Base-by-base conservation (phyloP, 495 filamentous ascomycete genomes). In the Aspergillus cristatus region DNA sequence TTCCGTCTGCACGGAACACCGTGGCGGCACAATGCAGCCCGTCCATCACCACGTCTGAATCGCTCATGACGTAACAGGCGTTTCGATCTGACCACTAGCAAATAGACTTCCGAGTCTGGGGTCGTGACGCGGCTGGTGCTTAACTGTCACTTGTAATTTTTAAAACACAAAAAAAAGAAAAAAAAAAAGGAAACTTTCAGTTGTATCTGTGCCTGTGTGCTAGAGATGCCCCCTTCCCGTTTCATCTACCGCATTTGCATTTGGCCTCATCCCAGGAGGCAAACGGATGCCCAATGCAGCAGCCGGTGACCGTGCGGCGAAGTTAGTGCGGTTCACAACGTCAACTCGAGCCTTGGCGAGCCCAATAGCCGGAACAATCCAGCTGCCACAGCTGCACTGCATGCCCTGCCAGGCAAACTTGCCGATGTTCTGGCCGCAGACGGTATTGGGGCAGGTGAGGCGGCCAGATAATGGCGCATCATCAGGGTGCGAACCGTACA, bases 401-500 rank as follows among this genome's bases (percentile, higher is more conserved):
- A 96, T 77, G 38, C 93, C 91, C 53, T 93, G 84, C 90, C 93
- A 98, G 18, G 88, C 83, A 50, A 95, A 96, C 44, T 89, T 81
- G 29, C 93, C 91, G 15, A 97, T 76, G 33, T 87, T 85, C 14
- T 80, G 75, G 11, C 60, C 65, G 52, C 91, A 96, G 46, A 81
- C 83, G 0, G 51, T 24, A 46, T 81, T 82, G 18, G 90, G 86
- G 53, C 90, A 96, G 28, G 79, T 79, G 28, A 98, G 58, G 18
- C 87, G 78, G 7, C 89, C 89, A 8, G 86, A 81, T 13, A 96
- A 64, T 28, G 79, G 76, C 17, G 84, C 84, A 38, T 78, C 74
- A 31, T 61, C 55, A n/a, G n/a, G n/a, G 33, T 83, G 81, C 1
- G 54, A 35, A 24, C 8, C 20, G 14, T n/a, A n/a, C n/a, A n/a